phyloP scores from a whole-genome alignment of 345 rosid species.

The Aquilaria malaccensis region DNA sequence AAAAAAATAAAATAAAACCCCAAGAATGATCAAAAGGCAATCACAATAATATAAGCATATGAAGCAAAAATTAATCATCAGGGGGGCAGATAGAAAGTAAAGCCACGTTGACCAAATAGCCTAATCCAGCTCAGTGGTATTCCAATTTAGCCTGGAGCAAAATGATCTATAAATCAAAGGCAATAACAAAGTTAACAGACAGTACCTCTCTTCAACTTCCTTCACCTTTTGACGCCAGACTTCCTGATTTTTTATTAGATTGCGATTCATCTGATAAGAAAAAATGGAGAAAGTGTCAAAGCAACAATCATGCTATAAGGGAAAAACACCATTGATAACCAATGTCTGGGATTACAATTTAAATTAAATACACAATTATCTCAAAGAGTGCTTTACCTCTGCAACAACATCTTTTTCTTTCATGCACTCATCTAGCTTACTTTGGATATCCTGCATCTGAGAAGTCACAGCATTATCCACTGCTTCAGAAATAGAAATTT shows the following conservation, averaged over 20 bases:
- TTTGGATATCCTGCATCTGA: conserved; percentile 58
- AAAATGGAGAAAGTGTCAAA: conserved; percentile 1
- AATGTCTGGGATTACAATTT: neutral
- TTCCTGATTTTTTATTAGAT: conserved; percentile 71
- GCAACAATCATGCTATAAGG: neutral
- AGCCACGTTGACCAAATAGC: no score
- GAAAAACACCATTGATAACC: neutral
- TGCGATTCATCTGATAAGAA: conserved; percentile 41
- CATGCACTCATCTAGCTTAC: conserved; percentile 49
- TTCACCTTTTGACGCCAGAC: conserved; percentile 50
- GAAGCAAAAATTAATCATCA: no score
- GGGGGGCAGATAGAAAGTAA: no score
- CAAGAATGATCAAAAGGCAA: neutral
- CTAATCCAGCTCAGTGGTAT: no score
- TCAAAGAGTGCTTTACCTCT: conserved; percentile 35
- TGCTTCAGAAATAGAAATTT: conserved; percentile 47
- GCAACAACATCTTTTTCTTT: conserved; percentile 55
- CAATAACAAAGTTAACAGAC: conserved; percentile 5
- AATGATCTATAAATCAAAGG: neutral
- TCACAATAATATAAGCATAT: no score
- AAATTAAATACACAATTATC: neutral
- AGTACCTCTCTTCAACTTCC: conserved; percentile 79
- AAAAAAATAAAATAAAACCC: conserved; percentile 6
- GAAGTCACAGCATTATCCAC: conserved; percentile 56
- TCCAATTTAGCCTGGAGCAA: neutral